Conservation (phyloP, 495 filamentous ascomycete species). For the Xylaria palmicola region DNA sequence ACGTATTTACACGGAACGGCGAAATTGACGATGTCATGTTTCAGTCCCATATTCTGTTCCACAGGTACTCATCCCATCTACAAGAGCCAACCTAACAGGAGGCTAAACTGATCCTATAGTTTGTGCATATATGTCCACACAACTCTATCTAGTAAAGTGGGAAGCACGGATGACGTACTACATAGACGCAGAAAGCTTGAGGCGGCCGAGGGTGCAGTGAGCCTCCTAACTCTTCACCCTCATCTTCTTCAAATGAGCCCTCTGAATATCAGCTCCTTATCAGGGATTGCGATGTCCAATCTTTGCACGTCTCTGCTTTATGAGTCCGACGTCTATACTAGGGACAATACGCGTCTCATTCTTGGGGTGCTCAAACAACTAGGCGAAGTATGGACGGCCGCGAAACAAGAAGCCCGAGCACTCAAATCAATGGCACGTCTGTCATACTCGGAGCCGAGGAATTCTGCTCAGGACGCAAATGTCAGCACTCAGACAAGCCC, state of each 20-base stretch:
- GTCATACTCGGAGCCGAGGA: background rate
- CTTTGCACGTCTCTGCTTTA: background rate
- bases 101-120: no score
- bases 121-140: no score
- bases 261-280: background rate
- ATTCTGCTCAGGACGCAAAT: background rate
- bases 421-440: background rate
- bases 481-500: background rate
- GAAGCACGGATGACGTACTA: background rate
- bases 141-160: background rate
- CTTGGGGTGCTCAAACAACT: background rate
- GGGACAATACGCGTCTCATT: background rate
- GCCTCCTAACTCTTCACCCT: background rate
- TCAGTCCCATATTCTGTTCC: background rate
- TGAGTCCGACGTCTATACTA: background rate
- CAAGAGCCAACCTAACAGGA: background rate
- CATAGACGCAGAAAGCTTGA: background rate
- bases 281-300: background rate
- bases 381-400: background rate
- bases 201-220: background rate
- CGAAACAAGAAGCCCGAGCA: background rate
- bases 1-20: background rate
- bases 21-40: background rate
- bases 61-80: background rate
- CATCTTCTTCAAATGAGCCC: background rate